Percentiles rank a stretch among this genome's conserved stretches.
These are phyloP conservation scores for Salix purpurea DNA, from an alignment of 345 rosid species.

Conservation along the genomic window DNA sequence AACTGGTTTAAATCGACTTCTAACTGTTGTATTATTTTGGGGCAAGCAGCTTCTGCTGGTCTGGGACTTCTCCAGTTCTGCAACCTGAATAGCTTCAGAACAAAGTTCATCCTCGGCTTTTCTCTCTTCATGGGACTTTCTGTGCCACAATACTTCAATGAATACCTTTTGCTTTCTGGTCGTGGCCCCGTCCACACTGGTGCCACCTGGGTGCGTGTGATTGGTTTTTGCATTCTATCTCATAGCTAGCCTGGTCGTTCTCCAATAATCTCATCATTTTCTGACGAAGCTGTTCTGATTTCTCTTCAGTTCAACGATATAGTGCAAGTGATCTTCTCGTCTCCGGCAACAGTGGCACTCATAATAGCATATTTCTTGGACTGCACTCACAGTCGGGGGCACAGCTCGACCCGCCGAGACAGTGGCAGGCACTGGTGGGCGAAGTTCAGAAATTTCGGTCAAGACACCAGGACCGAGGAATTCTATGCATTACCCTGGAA, in stretches of 20 bases:
- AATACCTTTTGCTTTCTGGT: constrained; percentile 50
- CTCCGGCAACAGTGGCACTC: constrained; percentile 73
- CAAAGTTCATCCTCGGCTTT: constrained; percentile 74
- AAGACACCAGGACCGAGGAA: constrained; percentile 63
- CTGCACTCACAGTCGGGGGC: constrained; percentile 50
- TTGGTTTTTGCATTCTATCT: not conserved
- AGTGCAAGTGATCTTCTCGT: constrained; percentile 82
- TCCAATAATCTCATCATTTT: not conserved
- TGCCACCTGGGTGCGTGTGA: constrained; percentile 49
- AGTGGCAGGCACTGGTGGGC: constrained; percentile 93
- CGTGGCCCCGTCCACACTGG: constrained; percentile 64
- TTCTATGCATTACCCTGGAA: constrained; percentile 69
- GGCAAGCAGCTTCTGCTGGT: constrained; percentile 71
- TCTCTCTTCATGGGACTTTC: constrained; percentile 87
- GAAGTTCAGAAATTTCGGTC: constrained; percentile 49
- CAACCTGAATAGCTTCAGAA: constrained; percentile 80
- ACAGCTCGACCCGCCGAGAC: constrained; percentile 51
- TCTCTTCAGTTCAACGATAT: constrained; percentile 70
- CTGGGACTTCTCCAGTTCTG: constrained; percentile 75
- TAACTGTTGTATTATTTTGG: not conserved
- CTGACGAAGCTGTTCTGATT: not conserved
- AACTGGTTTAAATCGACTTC: not conserved
- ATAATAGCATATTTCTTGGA: constrained; percentile 58
- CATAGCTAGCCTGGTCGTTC: not conserved
- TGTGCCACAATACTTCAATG: constrained; percentile 72